These are phyloP conservation scores for Chrysoporthe austroafricana DNA, from an alignment of 2,329 filamentous ascomycete genomes.

Conservation along the genomic window DNA sequence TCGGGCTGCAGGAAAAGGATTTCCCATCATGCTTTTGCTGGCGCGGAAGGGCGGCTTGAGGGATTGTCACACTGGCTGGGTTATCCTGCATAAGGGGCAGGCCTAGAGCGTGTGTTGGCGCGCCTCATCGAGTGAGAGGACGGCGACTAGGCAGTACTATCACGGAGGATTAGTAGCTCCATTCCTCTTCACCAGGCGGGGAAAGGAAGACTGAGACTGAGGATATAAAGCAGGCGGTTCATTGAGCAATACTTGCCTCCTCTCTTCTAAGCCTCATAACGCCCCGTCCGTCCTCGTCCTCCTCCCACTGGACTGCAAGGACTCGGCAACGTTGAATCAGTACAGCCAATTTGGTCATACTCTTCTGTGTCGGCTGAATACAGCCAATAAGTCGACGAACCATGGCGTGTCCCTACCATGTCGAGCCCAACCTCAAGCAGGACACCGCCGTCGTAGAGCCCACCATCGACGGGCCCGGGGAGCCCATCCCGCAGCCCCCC, in stretches of 20 bases:
- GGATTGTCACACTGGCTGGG: not conserved
- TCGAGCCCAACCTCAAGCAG: conserved; percentile 14
- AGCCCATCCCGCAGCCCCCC: conserved; percentile 30
- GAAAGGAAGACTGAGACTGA: not conserved
- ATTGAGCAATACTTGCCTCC: not conserved
- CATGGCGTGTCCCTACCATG: conserved; percentile 21
- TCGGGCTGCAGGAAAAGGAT: too few species aligned
- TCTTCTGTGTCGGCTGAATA: not conserved
- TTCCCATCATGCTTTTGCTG: not conserved
- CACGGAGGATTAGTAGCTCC: not conserved
- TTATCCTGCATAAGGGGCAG: not conserved
- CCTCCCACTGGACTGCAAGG: not conserved
- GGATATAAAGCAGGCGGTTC: not conserved
- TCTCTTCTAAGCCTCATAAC: not conserved
- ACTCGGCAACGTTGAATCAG: not conserved
- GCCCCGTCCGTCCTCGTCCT: not conserved
- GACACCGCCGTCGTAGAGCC: conserved; percentile 8
- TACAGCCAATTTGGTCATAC: not conserved
- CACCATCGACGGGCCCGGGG: conserved; percentile 17
- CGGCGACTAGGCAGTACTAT: not conserved
- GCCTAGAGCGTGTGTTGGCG: not conserved
- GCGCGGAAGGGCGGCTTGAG: not conserved
- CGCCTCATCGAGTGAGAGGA: not conserved
- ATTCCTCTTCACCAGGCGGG: not conserved
- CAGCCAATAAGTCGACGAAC: not conserved